Evolutionary conservation across 2,329 filamentous ascomycete species (phyloP), one percentile per base, ranked within the genome.

Genomic region (Colletotrichum tofieldiae): DNA sequence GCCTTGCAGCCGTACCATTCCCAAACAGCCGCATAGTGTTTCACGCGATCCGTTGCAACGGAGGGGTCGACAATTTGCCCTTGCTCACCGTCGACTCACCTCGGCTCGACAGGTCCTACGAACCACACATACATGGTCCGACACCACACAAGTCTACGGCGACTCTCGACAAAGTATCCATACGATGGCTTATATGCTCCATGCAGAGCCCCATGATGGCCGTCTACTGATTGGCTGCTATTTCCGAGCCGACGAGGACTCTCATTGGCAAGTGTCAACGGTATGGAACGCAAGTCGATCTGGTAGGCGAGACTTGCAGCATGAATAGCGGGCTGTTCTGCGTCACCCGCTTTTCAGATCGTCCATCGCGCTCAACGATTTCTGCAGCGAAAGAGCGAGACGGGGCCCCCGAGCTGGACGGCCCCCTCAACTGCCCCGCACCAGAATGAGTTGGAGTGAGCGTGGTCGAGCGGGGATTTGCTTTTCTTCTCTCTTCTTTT

Each of bases 401-500:
- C 14, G 45, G 23, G 43, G 41, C n/a, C 18, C 18, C 12, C 4
- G n/a, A 32, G 20, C 20, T 51, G 60, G 32, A 39, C 26, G 60
- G 6, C 35, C 14, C 45, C 45, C 60, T 52, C 60, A 26, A 11
- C 11, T 60, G 62, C 67, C 67, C 67, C 54, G 67, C 54, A 52
- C 26, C 18, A 23, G 18, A 32, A 41, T 43, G n/a, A 26, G 20
- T 23, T 49, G 20, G 45, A 23, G 20, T 23, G n/a, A 9, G 49
- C 26, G 26, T 54, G 51, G 52, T 61, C 20, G 49, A 47, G 47
- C 23, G 65, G 23, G n/a, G 35, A 76, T 79, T 80, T 79, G 29
- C 4, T 77, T 76, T 72, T 61, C n/a, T 18, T 14, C 20, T 23
- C 6, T 20, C 32, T 37, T 23, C 20, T 37, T 23, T 18, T 37